Base-by-base conservation (phyloP, 352 stramenopile species). In the Phytopythium cucurbitacearum region DNA sequence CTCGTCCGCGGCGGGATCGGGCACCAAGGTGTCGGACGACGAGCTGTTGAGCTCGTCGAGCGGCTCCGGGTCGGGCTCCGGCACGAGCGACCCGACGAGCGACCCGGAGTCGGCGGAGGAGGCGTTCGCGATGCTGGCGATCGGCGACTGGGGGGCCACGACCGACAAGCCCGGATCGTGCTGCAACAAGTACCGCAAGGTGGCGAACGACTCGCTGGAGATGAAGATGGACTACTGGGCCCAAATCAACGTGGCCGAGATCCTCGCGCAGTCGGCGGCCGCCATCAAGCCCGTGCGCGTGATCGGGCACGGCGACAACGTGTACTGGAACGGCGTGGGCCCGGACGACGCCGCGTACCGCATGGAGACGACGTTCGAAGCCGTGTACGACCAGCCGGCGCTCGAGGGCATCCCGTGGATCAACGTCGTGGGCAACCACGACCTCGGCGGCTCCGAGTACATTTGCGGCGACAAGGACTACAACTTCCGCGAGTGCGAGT, bases 151-250 rank as follows among this genome's bases (percentile, higher is more conserved):
- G 85, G 85, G 85, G 1, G 85, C 82, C 6, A 94, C 85, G 33
- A 91, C 81, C 6, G 82, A 92, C 67, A 91, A 93, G 64, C 82
- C 85, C 3, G 85, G 85, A 33, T 91, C 82, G 56, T 95, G 85
- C 71, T 95, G 85, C 60, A 92, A 91, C 73, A 90, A 93, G 67
- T 95, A 95, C 68, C 80, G 80, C 39, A 90, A 89, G 67, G 83
- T 80, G 9, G 73, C 74, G 12, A 71, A 76, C 53, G 82, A 90
- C 59, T 89, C 83, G 61, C 65, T 94, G 34, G 81, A 89, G 54
- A 85, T 85, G 69, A 94, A 94, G 62, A 91, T 85, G 40, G 84
- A 94, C 62, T 94, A 90, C 68, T 91, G 80, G 73, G 73, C 84
- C 3, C 81, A 94, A 65, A 86, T 91, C 48, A 90, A 89, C 62